Evolutionary conservation across 768 basidiomycete genomes (phyloP).

Genomic region (Dentipellis fragilis): DNA sequence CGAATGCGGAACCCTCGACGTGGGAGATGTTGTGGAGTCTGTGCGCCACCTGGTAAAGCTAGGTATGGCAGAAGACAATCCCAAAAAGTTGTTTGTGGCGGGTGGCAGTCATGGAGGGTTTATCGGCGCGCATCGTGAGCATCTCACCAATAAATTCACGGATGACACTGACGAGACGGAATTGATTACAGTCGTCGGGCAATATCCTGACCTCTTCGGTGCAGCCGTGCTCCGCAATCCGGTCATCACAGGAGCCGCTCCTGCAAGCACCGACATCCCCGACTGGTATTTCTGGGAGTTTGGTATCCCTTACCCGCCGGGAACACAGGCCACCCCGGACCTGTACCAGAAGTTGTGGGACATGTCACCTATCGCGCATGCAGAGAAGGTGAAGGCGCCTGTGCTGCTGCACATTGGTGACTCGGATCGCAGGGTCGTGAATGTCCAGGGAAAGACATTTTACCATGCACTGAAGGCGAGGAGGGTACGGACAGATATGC

Average conservation of each 20-base stretch:
- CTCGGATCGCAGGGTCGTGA: slow-evolving; percentile 23
- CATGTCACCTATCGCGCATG: slow-evolving; percentile 20
- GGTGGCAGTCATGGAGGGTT: slow-evolving; percentile 27
- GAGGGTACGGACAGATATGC: slow-evolving; percentile 19
- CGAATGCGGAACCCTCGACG: slow-evolving; percentile 23
- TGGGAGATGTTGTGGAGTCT: slow-evolving; percentile 19
- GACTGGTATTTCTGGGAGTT: slow-evolving; percentile 25
- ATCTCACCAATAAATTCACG: not conserved
- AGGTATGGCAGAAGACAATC: slow-evolving; percentile 14
- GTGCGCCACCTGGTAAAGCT: slow-evolving; percentile 17
- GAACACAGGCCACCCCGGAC: slow-evolving; percentile 7
- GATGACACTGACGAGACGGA: not conserved
- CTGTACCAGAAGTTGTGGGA: slow-evolving; percentile 14
- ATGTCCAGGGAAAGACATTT: slow-evolving; percentile 20
- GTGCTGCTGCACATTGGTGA: slow-evolving; percentile 23
- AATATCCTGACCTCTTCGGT: slow-evolving; percentile 20
- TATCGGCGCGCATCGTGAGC: slow-evolving; percentile 16
- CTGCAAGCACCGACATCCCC: slow-evolving; percentile 22
- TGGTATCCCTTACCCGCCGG: slow-evolving; percentile 6
- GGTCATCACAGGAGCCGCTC: slow-evolving; percentile 20
- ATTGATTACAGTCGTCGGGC: slow-evolving; percentile 17
- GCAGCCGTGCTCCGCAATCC: slow-evolving; percentile 25
- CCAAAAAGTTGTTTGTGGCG: slow-evolving; percentile 17
- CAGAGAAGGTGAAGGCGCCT: slow-evolving; percentile 18
- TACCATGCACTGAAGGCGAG: slow-evolving; percentile 21